Base-by-base conservation (phyloP, 768 basidiomycete genomes). In the Kwoniella bestiolae region DNA sequence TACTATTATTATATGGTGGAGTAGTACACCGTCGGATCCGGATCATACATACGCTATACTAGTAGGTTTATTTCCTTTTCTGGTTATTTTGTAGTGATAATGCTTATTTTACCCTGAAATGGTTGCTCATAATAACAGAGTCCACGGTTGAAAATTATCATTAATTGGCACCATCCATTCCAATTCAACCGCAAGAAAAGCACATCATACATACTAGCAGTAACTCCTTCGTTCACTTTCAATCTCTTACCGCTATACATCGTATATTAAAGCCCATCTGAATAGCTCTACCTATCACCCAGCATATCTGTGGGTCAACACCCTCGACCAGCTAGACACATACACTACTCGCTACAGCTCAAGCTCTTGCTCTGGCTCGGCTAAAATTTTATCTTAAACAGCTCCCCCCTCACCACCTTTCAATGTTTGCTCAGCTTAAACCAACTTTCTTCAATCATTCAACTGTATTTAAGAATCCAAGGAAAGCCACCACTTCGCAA, bases 401-500 rank as follows among this genome's bases (percentile, higher is more conserved):
- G 38, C 38, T 41, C 38, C 38, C n/a, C 38, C 38, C 12, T 41
- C 18, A 41, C 3, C 38, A 41, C 38, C 62, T 31, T 47, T 63
- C 62, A 45, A 63, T 63, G 62, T 63, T 63, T 63, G 62, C 53
- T 56, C 62, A 57, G 62, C 53, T 56, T 29, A 56, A 63, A 57
- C 45, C 53, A 23, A 31, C 29, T 41, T 29, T 56, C 45, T 51
- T 56, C 53, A 49, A 44, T 12, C 31, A 34, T 9, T n/a, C 46
- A 12, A 38, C 58, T 47, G 9, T 60, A 61, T 50, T 7, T 49
- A 52, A 35, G 23, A 60, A 38, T 49, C n/a, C 60, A 49, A 28
- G 23, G 26, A 52, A 50, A 49, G 29, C 21, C 21, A 49, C 23
- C 18, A 5, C 21, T 18, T 23, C 16, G 14, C 18, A 38, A 11